Base-by-base conservation (phyloP, 2,329 filamentous ascomycete species). In the Penicillium freii region DNA sequence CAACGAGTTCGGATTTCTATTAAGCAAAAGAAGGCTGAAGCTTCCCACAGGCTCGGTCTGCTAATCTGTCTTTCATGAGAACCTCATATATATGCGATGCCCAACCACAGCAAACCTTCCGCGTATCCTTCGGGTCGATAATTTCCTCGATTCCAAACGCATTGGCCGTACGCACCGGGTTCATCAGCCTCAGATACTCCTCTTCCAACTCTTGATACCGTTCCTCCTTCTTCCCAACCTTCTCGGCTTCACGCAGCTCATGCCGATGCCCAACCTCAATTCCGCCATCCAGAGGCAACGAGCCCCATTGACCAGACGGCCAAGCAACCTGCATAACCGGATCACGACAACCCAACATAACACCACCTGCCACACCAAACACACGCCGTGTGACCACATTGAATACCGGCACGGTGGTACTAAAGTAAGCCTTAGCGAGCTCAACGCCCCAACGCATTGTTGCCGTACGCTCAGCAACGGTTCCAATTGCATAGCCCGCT, bases 371-470 rank as follows among this genome's bases (percentile, higher is more conserved):
- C 1, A 88, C 85, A 4, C 85, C 86, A 63, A 84, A 87, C 1
- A 80, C 82, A 47, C 84, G 80, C 6, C 85, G 77, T 1, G 83
- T 82, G 5, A 88, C 78, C n/a, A 88, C 82, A 54, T 76, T 84
- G 73, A 87, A 87, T 3, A 88, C 78, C 0, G 85, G 84, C 53
- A 81, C 82, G 0, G 84, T 87, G 0, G 84, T 87, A 23, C 81
- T 81, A 67, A 82, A 87, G 67, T 88, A 88, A 0, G 84, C 78
- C 54, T 82, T 82, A 6, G 82, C 84, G 1, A 87, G 78, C 45
- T 83, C 80, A 4, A 88, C 78, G 0, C 85, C 85, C 74, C 84
- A 85, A 51, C 84, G 78, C 85, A 87, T 88, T 0, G 84, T 87
- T 13, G 84, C 85, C 5, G 78, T 82, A 15, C 84, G 77, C 69